Conservation (phyloP, 1,284 basidiomycete species). For the Xerocomus nothofagi region DNA sequence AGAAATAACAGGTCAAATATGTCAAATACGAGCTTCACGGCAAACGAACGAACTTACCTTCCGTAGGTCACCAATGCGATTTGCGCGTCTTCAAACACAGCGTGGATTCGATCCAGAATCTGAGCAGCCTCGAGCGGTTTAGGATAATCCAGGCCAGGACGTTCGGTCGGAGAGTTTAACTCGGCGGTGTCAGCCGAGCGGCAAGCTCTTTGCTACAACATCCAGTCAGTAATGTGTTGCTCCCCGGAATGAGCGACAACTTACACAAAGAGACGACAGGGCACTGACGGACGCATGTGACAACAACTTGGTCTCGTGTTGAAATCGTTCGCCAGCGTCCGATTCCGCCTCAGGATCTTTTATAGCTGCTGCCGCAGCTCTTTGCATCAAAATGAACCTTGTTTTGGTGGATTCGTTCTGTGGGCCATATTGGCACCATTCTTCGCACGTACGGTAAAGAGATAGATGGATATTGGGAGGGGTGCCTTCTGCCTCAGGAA, state of each 20-base stretch:
- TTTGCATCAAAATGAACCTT: conserved; percentile 74
- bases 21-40: conserved; percentile 8
- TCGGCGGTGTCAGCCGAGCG: conserved; percentile 57
- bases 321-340: conserved; percentile 67
- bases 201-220: conserved; percentile 66
- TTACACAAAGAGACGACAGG: conserved; percentile 82
- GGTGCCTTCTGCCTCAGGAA: conserved; percentile 76
- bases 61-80: conserved; percentile 50
- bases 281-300: conserved; percentile 82
- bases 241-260: conserved; percentile 33
- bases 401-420: conserved; percentile 76
- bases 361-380: conserved; percentile 58
- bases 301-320: conserved; percentile 68
- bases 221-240: conserved; percentile 3
- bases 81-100: conserved; percentile 64
- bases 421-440: conserved; percentile 89
- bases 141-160: conserved; percentile 45
- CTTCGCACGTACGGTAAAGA: conserved; percentile 86
- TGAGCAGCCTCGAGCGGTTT: conserved; percentile 53
- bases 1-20: not conserved
- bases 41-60: conserved; percentile 49
- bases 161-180: conserved; percentile 62
- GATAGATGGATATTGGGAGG: conserved; percentile 76
- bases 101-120: conserved; percentile 63
- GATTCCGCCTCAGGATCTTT: conserved; percentile 46